These are phyloP conservation scores for Phytophthora nicotianae DNA, from an alignment of 352 stramenopile species.

Conservation along the genomic window DNA sequence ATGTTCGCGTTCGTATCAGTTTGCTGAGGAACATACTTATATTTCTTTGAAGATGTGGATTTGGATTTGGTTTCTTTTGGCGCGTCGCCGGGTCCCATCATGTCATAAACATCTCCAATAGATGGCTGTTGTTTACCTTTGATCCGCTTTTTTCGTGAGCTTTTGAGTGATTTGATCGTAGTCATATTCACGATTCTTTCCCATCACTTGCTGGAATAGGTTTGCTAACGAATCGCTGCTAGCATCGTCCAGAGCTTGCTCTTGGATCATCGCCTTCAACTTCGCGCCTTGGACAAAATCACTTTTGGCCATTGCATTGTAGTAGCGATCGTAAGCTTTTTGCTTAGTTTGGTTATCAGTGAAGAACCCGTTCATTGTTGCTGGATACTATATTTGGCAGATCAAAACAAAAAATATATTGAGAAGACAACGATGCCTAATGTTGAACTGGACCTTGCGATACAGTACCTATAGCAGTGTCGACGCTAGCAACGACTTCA, in stretches of 20 bases:
- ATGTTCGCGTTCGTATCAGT: no score
- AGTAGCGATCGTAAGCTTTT: slow-evolving; percentile 7
- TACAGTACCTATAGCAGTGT: no score
- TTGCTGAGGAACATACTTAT: no score
- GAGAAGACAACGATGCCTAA: neutral
- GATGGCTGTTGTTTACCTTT: no score
- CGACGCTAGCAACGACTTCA: no score
- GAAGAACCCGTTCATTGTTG: neutral
- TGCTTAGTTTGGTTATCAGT: slow-evolving; percentile 1
- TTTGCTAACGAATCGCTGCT: slow-evolving; percentile 1
- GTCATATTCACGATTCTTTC: neutral
- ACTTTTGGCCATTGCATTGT: slow-evolving; percentile 4
- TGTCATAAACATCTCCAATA: no score
- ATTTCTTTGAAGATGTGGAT: neutral
- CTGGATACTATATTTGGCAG: neutral
- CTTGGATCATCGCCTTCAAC: neutral
- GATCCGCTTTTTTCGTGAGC: neutral
- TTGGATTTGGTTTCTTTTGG: slow-evolving; percentile 5
- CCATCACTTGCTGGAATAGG: neutral
- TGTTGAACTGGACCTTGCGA: no score
- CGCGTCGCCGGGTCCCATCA: no score
- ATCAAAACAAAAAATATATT: neutral
- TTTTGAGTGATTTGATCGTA: slow-evolving; percentile 3
- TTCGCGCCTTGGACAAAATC: slow-evolving; percentile 3
- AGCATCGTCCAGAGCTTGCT: neutral